Base-by-base conservation (phyloP, 2,329 filamentous ascomycete genomes). In the Diaporthe amygdali region DNA sequence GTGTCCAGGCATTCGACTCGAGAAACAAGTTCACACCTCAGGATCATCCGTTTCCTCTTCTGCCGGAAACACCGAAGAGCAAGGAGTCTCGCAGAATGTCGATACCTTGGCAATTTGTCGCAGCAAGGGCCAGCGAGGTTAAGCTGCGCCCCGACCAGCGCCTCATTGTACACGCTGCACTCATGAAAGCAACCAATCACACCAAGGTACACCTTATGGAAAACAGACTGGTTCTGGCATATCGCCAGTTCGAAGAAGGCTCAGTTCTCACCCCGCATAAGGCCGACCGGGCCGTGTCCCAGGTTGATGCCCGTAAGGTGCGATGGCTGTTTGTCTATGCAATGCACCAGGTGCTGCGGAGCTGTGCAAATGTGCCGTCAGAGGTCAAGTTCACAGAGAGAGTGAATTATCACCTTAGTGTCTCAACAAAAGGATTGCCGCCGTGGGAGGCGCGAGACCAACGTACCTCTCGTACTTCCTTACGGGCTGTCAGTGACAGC, bases 281-380 rank as follows among this genome's bases (percentile, higher is more conserved):
- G 72, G 82, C 83, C 0, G 88, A 92, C 71, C 89, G 88, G 70
- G 72, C 79, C 7, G 88, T 92, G 1, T 87, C 88, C 0, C 81
- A 90, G 14, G 83, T 87, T 10, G 93, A 96, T 74, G 92, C 90
- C 1, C 89, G 94, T 49, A 95, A 94, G 79, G 88, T 95, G 20
- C 87, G 93, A 47, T 96, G 93, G 93, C 88, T 95, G 37, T 78
- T 95, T 44, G 87, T 96, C 8, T 96, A 96, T 76, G 87, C 90
- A 22, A 87, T 90, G 4, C 87, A 94, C 70, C 94, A 96, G 78
- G 91, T 90, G n/a, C 85, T 96, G 1, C 86, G 88, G 12, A 89
- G 89, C 67, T 90, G 90, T 46, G 91, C 89, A 0, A 83, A 87
- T 41, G 84, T 88, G 0, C 91, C 93, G 0, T 78, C 83, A 6